Base-by-base conservation (phyloP, 148 eudicot genomes). In the Chenopodium formosanum region DNA sequence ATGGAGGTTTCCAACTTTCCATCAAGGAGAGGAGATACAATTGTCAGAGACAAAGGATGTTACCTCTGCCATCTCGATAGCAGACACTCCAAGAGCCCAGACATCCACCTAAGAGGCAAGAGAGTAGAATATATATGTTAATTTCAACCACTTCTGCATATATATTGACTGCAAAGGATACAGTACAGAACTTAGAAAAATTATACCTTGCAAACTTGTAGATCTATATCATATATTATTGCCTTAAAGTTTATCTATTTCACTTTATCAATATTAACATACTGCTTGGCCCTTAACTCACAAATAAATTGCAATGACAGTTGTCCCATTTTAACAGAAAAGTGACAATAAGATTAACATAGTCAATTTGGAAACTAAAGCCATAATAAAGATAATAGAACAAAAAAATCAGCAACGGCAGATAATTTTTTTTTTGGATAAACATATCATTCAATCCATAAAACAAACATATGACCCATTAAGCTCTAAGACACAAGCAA, bases 51-150 rank as follows among this genome's bases (percentile, higher is more conserved):
- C 14, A 79, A 73, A 16, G 76, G 27, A 69, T 46, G 73, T 67
- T 92, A 94, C 99, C 99, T 96, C 99, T 68, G 99, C 99, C 99
- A 96, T 96, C 88, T 96, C 99, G 81, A 96, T 96, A 79, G 99
- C 98, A 78, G 99, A 92, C 83, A 94, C 97, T 81, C 99, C 99
- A 80, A 96, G 97, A 79, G 99, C 99, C 99, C 99, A 96, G 72
- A 96, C 99, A 91, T 96, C 99, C 81, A 96, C 99, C 99, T 96
- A 86, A 72, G 83, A 69, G 53, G 40, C 62, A 79, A 74, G 23
- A 71, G 66, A 63, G 13, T 3, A 6, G 12, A 78, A 73, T 80
- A n/a, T 47, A 73, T 65, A 14, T 19, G 76, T 83, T 76, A 79
- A 47, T 60, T 68, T 79, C 62, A 46, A 53, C 47, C 29, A 44